A percentile compares a stretch with the other conserved stretches of the same genome.
Conservation (phyloP, 495 filamentous ascomycete species). For the Cercophora newfieldiana region DNA sequence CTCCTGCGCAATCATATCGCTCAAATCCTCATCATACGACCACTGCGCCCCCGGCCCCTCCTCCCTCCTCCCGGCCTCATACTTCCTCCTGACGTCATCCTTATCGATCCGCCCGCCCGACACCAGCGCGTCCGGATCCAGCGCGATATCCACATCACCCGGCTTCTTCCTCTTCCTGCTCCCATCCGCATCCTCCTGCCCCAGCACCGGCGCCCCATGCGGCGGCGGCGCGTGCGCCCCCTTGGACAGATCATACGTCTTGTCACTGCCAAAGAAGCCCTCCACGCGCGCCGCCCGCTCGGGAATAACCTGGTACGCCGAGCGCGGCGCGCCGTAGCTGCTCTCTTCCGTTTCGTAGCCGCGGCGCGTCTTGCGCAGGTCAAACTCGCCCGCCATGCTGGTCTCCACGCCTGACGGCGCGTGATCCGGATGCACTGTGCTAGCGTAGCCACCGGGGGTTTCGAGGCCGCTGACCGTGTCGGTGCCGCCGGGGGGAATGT, state of each 20-base stretch:
- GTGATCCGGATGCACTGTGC: constrained; percentile 64
- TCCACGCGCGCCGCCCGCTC: constrained; percentile 80
- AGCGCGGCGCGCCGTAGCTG: constrained; percentile 57
- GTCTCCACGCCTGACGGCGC: constrained; percentile 55
- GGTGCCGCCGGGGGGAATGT: constrained; percentile 55
- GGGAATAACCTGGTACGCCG: constrained; percentile 85
- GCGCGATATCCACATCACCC: constrained; percentile 88
- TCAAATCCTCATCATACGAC: constrained; percentile 86
- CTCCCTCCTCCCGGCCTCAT: constrained; percentile 74
- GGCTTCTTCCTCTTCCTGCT: constrained; percentile 88
- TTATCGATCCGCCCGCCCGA: constrained; percentile 69
- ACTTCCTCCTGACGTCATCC: constrained; percentile 58
- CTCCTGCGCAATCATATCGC: constrained; percentile 95
- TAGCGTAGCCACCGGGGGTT: constrained; percentile 78
- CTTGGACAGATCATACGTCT: constrained; percentile 77
- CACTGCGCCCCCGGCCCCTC: constrained; percentile 66
- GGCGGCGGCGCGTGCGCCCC: not conserved
- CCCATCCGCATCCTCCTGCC: constrained; percentile 69
- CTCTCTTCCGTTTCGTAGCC: constrained; percentile 89
- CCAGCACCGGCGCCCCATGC: constrained; percentile 58
- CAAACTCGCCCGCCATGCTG: constrained; percentile 81
- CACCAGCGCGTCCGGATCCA: constrained; percentile 77
- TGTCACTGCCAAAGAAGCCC: constrained; percentile 95
- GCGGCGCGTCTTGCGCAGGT: constrained; percentile 81
- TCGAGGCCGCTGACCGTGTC: constrained; percentile 77